Conservation (phyloP, 306 rosid genomes). For the Cajanus cajan region DNA sequence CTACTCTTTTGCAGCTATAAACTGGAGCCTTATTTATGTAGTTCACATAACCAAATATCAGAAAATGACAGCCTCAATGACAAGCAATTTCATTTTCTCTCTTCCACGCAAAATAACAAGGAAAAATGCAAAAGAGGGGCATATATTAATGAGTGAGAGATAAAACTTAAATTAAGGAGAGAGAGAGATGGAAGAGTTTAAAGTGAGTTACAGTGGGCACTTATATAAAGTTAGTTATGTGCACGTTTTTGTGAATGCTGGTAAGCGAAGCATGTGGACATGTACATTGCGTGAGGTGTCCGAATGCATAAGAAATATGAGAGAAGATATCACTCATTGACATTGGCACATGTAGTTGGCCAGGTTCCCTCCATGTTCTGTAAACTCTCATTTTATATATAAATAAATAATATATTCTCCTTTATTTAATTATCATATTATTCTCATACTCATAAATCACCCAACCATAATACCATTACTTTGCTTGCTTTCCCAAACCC, state of each 20-base stretch:
- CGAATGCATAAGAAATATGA: slow-evolving; percentile 37
- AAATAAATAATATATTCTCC: too few relatives aligned
- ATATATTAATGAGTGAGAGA: slow-evolving; percentile 14
- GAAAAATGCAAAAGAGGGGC: background rate
- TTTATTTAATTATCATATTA: background rate
- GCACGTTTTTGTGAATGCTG: slow-evolving; percentile 63
- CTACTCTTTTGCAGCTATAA: background rate
- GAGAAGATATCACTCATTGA: slow-evolving; percentile 35
- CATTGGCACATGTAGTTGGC: slow-evolving; percentile 49
- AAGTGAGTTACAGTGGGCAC: slow-evolving; percentile 41
- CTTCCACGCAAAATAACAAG: background rate
- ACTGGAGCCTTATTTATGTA: slow-evolving; percentile 13
- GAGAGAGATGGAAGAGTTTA: slow-evolving; percentile 20
- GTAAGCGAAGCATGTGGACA: slow-evolving; percentile 53
- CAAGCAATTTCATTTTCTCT: background rate
- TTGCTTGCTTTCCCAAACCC: slow-evolving; percentile 26
- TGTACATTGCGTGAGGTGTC: slow-evolving; percentile 64
- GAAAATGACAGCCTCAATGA: slow-evolving; percentile 13
- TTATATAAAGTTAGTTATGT: slow-evolving; percentile 57
- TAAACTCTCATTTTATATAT: slow-evolving; percentile 9
- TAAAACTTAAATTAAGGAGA: background rate
- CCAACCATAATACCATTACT: too few relatives aligned
- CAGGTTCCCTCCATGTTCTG: slow-evolving; percentile 39
- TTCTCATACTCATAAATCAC: slow-evolving; percentile 16
- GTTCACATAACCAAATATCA: slow-evolving; percentile 16